Percentiles rank a stretch among this genome's conserved stretches.
These are phyloP conservation scores for Flaveria ramosissima DNA, from an alignment of 129 eudicot genomes.

Conservation along the genomic window DNA sequence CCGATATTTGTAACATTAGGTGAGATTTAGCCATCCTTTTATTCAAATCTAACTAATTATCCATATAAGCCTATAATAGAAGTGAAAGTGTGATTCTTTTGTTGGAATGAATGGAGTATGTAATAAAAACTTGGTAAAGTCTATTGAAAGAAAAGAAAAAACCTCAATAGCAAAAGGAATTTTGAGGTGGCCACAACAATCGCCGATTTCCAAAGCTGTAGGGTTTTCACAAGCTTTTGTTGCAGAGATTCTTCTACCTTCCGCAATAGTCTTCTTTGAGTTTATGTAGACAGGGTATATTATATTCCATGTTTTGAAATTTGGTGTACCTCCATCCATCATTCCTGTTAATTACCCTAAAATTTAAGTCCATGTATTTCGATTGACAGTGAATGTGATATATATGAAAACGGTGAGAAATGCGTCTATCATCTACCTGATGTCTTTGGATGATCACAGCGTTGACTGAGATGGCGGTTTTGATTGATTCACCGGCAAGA, in stretches of 20 bases:
- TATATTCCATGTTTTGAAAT: conserved; percentile 76
- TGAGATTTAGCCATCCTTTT: neutral
- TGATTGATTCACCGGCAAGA: neutral
- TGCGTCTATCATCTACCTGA: neutral
- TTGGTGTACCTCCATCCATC: conserved; percentile 75
- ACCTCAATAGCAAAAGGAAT: conserved; percentile 85
- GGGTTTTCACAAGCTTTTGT: conserved; percentile 96
- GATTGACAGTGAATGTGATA: neutral
- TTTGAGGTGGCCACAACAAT: conserved; percentile 77
- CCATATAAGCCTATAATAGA: neutral
- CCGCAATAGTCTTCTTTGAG: conserved; percentile 90
- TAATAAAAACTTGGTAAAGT: neutral
- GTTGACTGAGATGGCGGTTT: neutral
- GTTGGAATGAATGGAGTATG: neutral
- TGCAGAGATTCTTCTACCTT: conserved; percentile 72
- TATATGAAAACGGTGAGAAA: neutral
- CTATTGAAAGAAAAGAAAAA: neutral
- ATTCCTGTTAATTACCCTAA: conserved; percentile 22
- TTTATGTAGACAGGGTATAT: conserved; percentile 88
- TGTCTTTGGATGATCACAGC: neutral
- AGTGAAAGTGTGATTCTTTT: neutral
- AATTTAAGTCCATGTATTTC: neutral
- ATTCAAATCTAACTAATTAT: neutral
- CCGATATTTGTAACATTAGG: neutral
- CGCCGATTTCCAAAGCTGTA: conserved; percentile 69